Evolutionary conservation across 2,329 filamentous ascomycete species (phyloP), one percentile per base, ranked within the genome.

Genomic region (Sphaerulina populicola): DNA sequence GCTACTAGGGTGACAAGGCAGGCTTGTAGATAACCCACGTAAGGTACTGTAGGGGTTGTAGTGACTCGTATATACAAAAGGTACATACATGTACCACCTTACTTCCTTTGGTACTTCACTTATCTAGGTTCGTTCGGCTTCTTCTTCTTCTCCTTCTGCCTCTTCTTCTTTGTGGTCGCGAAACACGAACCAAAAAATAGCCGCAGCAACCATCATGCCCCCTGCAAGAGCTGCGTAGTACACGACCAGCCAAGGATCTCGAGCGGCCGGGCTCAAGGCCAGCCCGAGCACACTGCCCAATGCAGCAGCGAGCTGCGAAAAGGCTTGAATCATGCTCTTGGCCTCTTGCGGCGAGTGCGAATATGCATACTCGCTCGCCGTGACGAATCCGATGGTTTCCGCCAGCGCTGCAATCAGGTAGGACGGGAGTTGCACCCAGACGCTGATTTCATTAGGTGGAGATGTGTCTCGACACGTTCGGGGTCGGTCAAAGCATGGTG

Each of bases 301-400:
- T 1, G 63, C 65, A 6, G 62, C 66, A 2, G 66, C 58, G 7
- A 70, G 55, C 30, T 68, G 59, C 37, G 58, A 64, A 30, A 69
- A 61, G 1, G 67, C 64, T 49, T 70, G 67, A 2, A 70, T 65
- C 10, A 70, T 57, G 3, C 60, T 63, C 36, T 66, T 68, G 70
- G 74, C 74, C 10, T 66, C 63, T 30, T 66, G 66, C 0, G 73
- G 72, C 0, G 72, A 69, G 29, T 72, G 61, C 36, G 63, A 65
- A 56, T 74, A 74, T 0, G 69, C 67, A 47, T 71, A 74, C 53
- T 75, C 72, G 35, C 67, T 66, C 1, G 64, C 67, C 0, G 72
- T 72, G 11, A 70, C 67, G 43, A 69, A 63, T 0, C 68, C 67
- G 15, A 75, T 69, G 9, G 75, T 69, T 57, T 75, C 73, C 0